Evolutionary conservation across 163 green algal species (phyloP), one percentile per base, ranked within the genome.

Genomic region (Chloroidium sp.): DNA sequence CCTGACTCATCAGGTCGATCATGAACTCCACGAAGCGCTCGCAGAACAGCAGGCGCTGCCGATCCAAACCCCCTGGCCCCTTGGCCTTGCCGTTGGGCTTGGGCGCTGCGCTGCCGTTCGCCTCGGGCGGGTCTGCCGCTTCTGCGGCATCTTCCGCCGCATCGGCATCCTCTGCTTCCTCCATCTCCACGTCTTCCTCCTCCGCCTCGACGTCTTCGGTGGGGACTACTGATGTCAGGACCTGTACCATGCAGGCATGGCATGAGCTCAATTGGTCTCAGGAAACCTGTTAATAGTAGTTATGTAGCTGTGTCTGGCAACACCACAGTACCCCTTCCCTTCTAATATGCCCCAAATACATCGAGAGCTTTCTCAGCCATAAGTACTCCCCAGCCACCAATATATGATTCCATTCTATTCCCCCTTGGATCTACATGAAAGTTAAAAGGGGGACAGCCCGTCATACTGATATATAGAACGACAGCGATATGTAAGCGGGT

Each of bases 21-120:
- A 98, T 74, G 75, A 98, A 90, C 89, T 98, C 93, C 6, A 97
- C 77, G 79, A 95, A 97, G 61, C 92, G 92, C 91, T 98, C 94
- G 82, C 90, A 96, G 84, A 94, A 94, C 62, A 90, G 85, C 81
- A 95, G 84, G 79, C 81, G 79, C 12, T 86, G 80, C 59, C 79
- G 76, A 77, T 83, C 80, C 8, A 89, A 69, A 1, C 13, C 62
- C 57, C 14, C 64, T 62, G 57, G 62, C 60, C 12, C 64, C 2
- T 68, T 69, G 59, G 75, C 77, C 3, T 61, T 4, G 58, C 59
- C 81, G 75, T 59, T 72, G 0, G 12, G 61, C 10, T 64, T 36
- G 62, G 61, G 77, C 69, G 6, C 8, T 10, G 64, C 64, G 6
- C 8, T 6, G 6, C 6, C 64, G 64, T 6, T 72, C 64, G 64